phyloP scores from a whole-genome alignment of 2,329 filamentous ascomycete species.

The Cordyceps farinosa region DNA sequence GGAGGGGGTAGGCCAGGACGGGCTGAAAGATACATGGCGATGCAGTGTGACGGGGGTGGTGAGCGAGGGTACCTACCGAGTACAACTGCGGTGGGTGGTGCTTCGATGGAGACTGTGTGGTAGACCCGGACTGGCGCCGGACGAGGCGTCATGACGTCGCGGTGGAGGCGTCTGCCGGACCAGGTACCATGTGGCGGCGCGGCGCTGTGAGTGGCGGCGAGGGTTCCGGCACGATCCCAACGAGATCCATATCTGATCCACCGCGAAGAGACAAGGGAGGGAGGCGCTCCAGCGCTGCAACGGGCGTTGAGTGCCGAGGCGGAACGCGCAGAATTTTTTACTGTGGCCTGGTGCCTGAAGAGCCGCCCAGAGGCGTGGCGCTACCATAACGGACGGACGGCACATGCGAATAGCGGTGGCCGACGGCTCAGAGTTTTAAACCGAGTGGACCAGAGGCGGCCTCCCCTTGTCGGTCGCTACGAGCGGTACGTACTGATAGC shows the following conservation, averaged over 20 bases:
- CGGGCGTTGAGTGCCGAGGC: background rate
- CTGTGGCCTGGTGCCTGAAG: background rate
- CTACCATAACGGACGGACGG: constrained; percentile 5
- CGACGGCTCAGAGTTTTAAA: constrained; percentile 17
- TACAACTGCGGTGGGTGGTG: background rate
- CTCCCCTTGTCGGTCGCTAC: background rate
- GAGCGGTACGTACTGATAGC: background rate
- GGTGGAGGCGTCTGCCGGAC: background rate
- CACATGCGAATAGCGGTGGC: constrained; percentile 12
- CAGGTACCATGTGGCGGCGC: constrained; percentile 13
- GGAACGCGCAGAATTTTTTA: constrained; percentile 3
- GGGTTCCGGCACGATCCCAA: constrained; percentile 17
- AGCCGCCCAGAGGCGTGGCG: background rate
- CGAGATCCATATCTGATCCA: constrained; percentile 19
- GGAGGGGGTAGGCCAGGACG: background rate
- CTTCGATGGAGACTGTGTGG: background rate
- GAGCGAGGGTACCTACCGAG: background rate
- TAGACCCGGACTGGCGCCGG: background rate
- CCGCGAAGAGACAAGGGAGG: background rate
- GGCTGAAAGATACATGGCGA: background rate
- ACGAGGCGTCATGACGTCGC: constrained; percentile 13
- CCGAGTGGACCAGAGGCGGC: constrained; percentile 7
- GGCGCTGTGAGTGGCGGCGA: constrained; percentile 11
- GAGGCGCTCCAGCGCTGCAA: background rate
- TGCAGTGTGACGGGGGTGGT: background rate